phyloP scores from a whole-genome alignment of 1,139 yeast species.

The Hansenula sp. region DNA sequence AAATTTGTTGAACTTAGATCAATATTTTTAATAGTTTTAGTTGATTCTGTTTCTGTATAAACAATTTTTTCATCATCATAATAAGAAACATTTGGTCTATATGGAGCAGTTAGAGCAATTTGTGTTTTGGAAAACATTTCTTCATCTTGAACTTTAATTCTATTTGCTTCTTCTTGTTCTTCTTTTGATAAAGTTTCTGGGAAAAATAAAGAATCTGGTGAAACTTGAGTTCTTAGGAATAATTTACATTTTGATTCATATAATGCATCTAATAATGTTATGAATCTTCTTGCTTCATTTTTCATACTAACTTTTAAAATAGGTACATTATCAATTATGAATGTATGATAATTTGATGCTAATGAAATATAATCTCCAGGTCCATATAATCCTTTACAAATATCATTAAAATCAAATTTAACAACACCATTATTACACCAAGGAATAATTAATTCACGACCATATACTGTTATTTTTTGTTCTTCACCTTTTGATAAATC shows the following conservation, averaged over 20 bases:
- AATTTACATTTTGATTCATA: slow-evolving; percentile 65
- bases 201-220: slow-evolving; percentile 52
- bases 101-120: slow-evolving; percentile 57
- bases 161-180: slow-evolving; percentile 19
- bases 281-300: slow-evolving; percentile 66
- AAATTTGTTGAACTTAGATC: slow-evolving; percentile 30
- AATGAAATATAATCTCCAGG: slow-evolving; percentile 69
- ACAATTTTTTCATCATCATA: slow-evolving; percentile 47
- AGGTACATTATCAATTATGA: slow-evolving; percentile 61
- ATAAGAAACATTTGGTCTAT: slow-evolving; percentile 63
- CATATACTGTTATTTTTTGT: slow-evolving; percentile 46
- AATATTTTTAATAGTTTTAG: background rate
- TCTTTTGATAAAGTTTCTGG: slow-evolving; percentile 32
- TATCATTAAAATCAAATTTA: slow-evolving; percentile 45
- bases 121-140: slow-evolving; percentile 67
- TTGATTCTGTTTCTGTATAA: slow-evolving; percentile 28
- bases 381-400: slow-evolving; percentile 57
- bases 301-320: slow-evolving; percentile 52
- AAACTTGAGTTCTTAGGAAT: slow-evolving; percentile 44
- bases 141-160: slow-evolving; percentile 51
- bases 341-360: slow-evolving; percentile 53
- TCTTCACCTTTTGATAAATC: slow-evolving; percentile 25
- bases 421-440: slow-evolving; percentile 40
- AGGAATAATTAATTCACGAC: slow-evolving; percentile 46
- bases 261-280: slow-evolving; percentile 61